A percentile compares a stretch with the other conserved stretches of the same genome.
phyloP scores from a whole-genome alignment of 495 filamentous ascomycete genomes.

The Aspergillus baeticus region DNA sequence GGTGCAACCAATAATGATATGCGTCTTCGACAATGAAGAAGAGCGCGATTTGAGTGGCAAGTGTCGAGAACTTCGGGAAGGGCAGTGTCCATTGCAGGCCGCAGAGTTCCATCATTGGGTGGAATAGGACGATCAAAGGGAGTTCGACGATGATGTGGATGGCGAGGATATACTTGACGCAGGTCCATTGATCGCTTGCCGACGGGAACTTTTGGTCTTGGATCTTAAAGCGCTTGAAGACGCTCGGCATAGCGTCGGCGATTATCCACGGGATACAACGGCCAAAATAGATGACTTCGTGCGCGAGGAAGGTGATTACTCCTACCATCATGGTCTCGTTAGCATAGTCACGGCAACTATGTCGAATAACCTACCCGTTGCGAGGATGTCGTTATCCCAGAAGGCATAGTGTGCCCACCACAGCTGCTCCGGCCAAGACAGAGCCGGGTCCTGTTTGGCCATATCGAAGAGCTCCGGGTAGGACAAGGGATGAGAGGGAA shows the following conservation, averaged over 20 bases:
- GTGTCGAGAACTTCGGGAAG: conserved; percentile 78
- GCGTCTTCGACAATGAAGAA: conserved; percentile 97
- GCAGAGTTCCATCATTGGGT: conserved; percentile 90
- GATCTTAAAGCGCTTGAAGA: conserved; percentile 91
- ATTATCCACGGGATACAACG: conserved; percentile 90
- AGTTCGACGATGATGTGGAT: conserved; percentile 96
- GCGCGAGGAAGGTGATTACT: conserved; percentile 94
- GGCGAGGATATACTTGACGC: conserved; percentile 84
- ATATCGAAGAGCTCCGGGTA: conserved; percentile 17
- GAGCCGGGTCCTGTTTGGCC: conserved; percentile 75
- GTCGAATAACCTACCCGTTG: conserved; percentile 59
- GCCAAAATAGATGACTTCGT: conserved; percentile 94
- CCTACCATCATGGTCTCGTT: neutral
- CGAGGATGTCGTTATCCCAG: conserved; percentile 95
- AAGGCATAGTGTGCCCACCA: conserved; percentile 98
- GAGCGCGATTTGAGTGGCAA: conserved; percentile 84
- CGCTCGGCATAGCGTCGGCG: conserved; percentile 74
- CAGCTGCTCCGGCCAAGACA: conserved; percentile 78
- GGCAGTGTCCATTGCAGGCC: conserved; percentile 84
- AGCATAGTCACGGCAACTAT: neutral
- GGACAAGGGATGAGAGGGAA: conserved; percentile 9
- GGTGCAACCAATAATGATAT: conserved; percentile 98
- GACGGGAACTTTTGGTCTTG: conserved; percentile 50
- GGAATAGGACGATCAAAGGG: conserved; percentile 90
- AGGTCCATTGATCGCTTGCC: conserved; percentile 82